Base-by-base conservation (phyloP, 306 rosid genomes). In the Argentina anserina region DNA sequence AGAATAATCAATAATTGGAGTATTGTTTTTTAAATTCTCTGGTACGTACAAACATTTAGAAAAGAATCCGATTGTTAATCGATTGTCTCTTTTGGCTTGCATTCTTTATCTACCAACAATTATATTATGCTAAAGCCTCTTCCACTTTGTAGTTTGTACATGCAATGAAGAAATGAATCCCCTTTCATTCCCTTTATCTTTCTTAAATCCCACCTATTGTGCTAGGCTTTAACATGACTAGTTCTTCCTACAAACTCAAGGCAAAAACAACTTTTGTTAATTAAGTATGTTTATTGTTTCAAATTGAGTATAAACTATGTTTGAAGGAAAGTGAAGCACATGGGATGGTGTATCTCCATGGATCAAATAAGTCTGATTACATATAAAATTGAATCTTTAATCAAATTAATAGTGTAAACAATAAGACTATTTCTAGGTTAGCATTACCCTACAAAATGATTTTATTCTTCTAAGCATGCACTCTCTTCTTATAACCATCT, bases 271-370 rank as follows among this genome's bases (percentile, higher is more conserved):
- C 43, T 74, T 23, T 34, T 70, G 50, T 49, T 33, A n/a, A 23
- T 49, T 33, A n/a, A 23, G 14, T 20, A 33, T 34, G 36, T 50
- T 49, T 0, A 33, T 69, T 33, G 34, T 60, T 58, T 60, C 70
- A 18, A 56, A 21, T 62, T 6, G 39, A 40, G 60, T 21, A 60
- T 80, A 73, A 81, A 73, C 36, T 75, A 81, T 69, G 76, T 40
- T 70, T 23, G 37, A 58, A 75, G 79, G 76, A 40, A 76, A 82
- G 82, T 36, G 84, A 82, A 80, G 89, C 92, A 88, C 94, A 86
- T 90, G 97, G 89, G 53, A 60, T 80, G 79, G 77, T 77, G 79
- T 72, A 79, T 81, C 88, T 78, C 80, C 84, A 80, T 76, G 80
- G 82, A 55, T 45, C 72, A 58, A 81, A 75, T 78, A 77, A 52